These are phyloP conservation scores for Candida oleophila DNA, from an alignment of 805 yeast species.

Conservation along the genomic window DNA sequence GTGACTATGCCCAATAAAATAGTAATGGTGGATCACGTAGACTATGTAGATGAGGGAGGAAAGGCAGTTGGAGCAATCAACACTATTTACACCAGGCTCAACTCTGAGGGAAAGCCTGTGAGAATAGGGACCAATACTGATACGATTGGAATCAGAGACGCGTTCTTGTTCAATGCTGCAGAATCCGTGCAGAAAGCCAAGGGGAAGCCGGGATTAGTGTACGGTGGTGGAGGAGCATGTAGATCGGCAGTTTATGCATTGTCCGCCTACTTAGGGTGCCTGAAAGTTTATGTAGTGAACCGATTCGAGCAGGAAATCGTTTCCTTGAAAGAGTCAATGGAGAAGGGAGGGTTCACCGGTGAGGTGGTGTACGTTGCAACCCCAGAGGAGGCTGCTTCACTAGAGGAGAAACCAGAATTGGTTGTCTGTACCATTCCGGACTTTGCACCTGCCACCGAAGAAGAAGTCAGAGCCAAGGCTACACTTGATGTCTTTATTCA, in stretches of 20 bases:
- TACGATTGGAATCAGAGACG: conserved; percentile 29
- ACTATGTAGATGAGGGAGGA: conserved; percentile 26
- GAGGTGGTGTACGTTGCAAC: conserved; percentile 23
- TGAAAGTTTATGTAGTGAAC: conserved; percentile 27
- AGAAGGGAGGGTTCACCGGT: conserved; percentile 19
- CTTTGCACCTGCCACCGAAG: conserved; percentile 19
- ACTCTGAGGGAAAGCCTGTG: conserved; percentile 10
- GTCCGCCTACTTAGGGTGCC: conserved; percentile 22
- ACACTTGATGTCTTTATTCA: conserved; percentile 26
- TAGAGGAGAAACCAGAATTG: conserved; percentile 17
- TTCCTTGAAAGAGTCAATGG: conserved; percentile 17
- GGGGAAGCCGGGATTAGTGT: conserved; percentile 27
- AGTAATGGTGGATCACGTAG: conserved; percentile 23
- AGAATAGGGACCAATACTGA: conserved; percentile 33
- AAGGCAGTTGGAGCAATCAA: conserved; percentile 32
- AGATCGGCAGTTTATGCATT: conserved; percentile 32
- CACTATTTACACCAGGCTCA: conserved; percentile 26
- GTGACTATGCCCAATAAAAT: conserved; percentile 34
- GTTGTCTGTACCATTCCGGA: conserved; percentile 31
- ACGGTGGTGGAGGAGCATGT: conserved; percentile 37
- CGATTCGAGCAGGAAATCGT: conserved; percentile 26
- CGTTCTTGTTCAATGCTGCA: conserved; percentile 18
- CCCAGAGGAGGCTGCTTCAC: conserved; percentile 20
- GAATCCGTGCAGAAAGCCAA: conserved; percentile 6
- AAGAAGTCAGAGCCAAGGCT: conserved; percentile 22